phyloP scores from a whole-genome alignment of 2,329 filamentous ascomycete genomes.

The Cytospora mali region DNA sequence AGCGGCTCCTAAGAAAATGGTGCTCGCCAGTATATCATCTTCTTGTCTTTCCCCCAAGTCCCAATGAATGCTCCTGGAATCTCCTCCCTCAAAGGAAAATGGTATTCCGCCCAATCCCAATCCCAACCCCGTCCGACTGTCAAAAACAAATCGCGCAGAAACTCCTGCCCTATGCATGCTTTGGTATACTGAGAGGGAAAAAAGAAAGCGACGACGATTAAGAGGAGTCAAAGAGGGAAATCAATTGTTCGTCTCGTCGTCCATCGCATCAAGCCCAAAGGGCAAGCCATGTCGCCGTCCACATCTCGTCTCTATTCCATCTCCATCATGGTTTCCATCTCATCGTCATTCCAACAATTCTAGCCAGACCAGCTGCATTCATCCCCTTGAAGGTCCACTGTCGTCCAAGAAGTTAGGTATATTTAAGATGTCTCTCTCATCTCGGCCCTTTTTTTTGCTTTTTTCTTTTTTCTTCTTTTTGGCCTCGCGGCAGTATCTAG shows the following conservation, averaged over 20 bases:
- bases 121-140: background rate
- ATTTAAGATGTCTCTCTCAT: constrained; percentile 16
- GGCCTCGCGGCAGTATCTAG: constrained; percentile 29
- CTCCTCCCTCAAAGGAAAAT: constrained; percentile 10
- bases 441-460: constrained; percentile 17
- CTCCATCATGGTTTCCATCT: constrained; percentile 8
- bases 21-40: constrained; percentile 17
- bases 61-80: constrained; percentile 10
- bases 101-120: constrained; percentile 18
- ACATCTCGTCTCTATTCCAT: constrained; percentile 7
- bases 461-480: no score
- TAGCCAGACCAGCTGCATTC: constrained; percentile 27
- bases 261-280: constrained; percentile 20
- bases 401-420: constrained; percentile 29
- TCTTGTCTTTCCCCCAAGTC: constrained; percentile 7
- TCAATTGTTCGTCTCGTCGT: constrained; percentile 18
- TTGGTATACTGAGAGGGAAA: constrained; percentile 24
- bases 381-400: constrained; percentile 23
- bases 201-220: constrained; percentile 15
- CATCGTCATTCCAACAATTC: constrained; percentile 16
- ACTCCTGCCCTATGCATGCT: constrained; percentile 28
- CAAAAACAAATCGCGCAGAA: constrained; percentile 8
- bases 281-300: constrained; percentile 14
- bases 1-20: constrained; percentile 19
- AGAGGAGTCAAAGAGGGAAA: constrained; percentile 7